Evolutionary conservation across 2,329 filamentous ascomycete genomes (phyloP), one percentile per base, ranked within the genome.

Genomic region (Fusarium succisae): DNA sequence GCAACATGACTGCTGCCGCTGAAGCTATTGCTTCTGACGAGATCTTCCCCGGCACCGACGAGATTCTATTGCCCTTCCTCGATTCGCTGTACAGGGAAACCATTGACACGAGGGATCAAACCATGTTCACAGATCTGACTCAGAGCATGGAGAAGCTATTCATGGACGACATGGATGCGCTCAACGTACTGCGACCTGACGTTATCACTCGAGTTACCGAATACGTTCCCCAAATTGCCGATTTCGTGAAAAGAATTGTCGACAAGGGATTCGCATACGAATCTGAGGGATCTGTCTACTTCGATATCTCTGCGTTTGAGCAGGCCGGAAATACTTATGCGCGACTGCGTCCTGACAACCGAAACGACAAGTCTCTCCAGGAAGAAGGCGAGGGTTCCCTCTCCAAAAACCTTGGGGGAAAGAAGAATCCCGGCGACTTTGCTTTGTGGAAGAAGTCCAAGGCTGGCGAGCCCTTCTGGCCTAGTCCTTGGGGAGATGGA

Each of bases 391-490:
- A 98, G 80, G 96, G 96, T 1, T 93, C 95, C 0, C 82, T 98
- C 50, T 90, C 89, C 1, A 91, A 90, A 78, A 86, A 86, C 66
- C 79, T 88, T 1, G 86, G 86, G 15, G 88, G 85, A 76, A 98
- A 98, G 86, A 91, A 92, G 61, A 91, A 90, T 30, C 86, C 91
- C 4, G 92, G 93, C 12, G 95, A 98, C 79, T 98, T 98, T 83
- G 95, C 95, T 2, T 86, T 98, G 4, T 98, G 95, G 95, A 98
- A 98, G 82, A 91, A 92, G 61, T 95, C 93, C 3, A 98, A 97
- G 84, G 90, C 94, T 20, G 96, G 96, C 48, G 96, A 98, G 86
- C 96, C 96, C 1, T 93, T 90, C 74, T 98, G 96, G 96, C 87
- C 91, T 10, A 96, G 93, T 76, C 91, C 91, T 8, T 98, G 96